Base-by-base conservation (phyloP, 257 asterid species). In the Parsonsia alboflavescens region DNA sequence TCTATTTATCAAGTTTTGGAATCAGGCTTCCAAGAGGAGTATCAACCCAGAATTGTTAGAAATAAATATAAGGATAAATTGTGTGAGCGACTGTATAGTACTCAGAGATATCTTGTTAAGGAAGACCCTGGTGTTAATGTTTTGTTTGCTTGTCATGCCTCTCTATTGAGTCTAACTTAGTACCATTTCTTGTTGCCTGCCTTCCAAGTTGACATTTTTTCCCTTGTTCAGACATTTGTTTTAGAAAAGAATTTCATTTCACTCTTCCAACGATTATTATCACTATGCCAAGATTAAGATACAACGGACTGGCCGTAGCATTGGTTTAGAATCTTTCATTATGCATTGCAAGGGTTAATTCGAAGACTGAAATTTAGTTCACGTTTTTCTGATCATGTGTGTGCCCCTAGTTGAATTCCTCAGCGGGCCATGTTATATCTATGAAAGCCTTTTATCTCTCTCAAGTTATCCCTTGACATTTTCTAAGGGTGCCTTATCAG, bases 1-100 rank as follows among this genome's bases (percentile, higher is more conserved):
- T 64, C 46, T 13, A 46, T 73, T 80, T 71, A 30, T 72, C 57
- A 33, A 56, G 61, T 66, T 33, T 45, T 22, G 24, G 49, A 33
- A 66, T 58, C 80, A 73, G 85, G 75, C 78, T 76, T 76, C 16
- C 39, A 10, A 73, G n/a, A n/a, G 75, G 80, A 58, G 71, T 12
- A 53, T 48, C 75, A 42, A 53, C 74, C 78, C 74, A 76, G 48
- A 72, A 54, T 81, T 68, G 79, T 75, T 75, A 67, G 76, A 83
- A 54, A 85, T 83, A 82, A 88, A 78, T 61, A 52, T 45, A 66
- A 21, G 75, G 78, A 28, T 72, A 75, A 77, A 75, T 64, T 59
- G 22, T 50, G 57, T 10, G 42, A n/a, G 74, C 59, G 12, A 67
- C 61, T 74, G 76, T 77, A 72, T 73, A 76, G 76, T 75, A 77